phyloP scores from a whole-genome alignment of 2,329 filamentous ascomycete species.

The Eutypa lata region DNA sequence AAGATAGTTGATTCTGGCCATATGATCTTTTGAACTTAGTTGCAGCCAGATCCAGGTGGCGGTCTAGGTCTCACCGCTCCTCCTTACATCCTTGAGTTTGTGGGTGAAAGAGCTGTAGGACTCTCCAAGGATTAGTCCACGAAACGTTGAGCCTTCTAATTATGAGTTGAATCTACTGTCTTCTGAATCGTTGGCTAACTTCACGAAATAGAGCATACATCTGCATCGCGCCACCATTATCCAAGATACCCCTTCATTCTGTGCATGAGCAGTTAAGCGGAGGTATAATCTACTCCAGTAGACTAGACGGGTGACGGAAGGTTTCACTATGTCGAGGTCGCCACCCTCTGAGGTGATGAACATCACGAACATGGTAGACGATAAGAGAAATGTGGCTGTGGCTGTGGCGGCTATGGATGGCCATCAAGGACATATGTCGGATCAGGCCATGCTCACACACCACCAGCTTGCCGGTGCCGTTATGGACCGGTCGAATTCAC shows the following conservation, averaged over 20 bases:
- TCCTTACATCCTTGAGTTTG: too few species aligned
- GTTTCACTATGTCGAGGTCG: slow-evolving; percentile 26
- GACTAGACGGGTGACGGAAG: background rate
- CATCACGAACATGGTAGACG: slow-evolving; percentile 29
- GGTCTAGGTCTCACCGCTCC: too few species aligned
- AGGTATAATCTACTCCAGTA: background rate
- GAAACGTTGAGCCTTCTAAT: too few species aligned
- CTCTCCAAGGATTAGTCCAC: too few species aligned
- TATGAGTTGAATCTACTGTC: background rate
- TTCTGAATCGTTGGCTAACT: background rate
- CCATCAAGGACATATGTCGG: slow-evolving; percentile 13
- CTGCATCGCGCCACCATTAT: background rate
- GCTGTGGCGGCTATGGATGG: slow-evolving; percentile 18
- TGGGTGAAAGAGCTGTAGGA: too few species aligned
- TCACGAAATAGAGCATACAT: background rate
- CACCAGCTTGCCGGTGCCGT: slow-evolving; percentile 23
- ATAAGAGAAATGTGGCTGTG: slow-evolving; percentile 24
- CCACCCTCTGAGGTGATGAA: slow-evolving; percentile 31
- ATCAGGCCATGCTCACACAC: slow-evolving; percentile 24
- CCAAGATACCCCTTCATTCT: background rate
- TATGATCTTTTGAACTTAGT: too few species aligned
- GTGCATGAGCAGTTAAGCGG: slow-evolving; percentile 1
- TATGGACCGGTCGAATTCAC: slow-evolving; percentile 55
- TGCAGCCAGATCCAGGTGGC: too few species aligned
- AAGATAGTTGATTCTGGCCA: too few species aligned